Evolutionary conservation across 495 filamentous ascomycete species (phyloP).

Genomic region (Terfezia claveryi): DNA sequence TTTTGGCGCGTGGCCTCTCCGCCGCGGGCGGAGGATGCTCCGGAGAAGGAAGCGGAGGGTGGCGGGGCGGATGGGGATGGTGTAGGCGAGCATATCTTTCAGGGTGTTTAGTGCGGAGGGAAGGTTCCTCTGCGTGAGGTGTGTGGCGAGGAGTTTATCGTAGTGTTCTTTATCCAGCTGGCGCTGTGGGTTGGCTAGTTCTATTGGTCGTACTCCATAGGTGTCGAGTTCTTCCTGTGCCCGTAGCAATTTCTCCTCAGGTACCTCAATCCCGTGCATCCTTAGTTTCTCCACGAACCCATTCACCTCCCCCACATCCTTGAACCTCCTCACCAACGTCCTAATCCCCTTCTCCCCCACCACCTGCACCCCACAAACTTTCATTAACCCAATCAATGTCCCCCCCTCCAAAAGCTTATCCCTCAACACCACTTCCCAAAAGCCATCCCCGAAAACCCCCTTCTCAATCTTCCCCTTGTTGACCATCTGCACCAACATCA

Average conservation of each 20-base stretch:
- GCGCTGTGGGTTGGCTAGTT: neutral
- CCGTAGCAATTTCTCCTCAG: neutral
- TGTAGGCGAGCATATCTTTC: constrained; percentile 8
- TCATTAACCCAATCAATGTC: constrained; percentile 8
- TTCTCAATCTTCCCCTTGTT: constrained; percentile 2
- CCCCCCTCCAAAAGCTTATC: constrained; percentile 1
- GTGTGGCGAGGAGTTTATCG: constrained; percentile 8
- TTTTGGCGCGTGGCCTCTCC: constrained; percentile 3
- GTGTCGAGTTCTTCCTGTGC: neutral
- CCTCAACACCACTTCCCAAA: constrained; percentile 11
- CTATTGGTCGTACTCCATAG: constrained; percentile 2
- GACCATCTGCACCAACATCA: constrained; percentile 8
- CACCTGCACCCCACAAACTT: constrained; percentile 4
- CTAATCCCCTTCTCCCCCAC: constrained; percentile 10
- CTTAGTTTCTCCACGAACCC: constrained; percentile 8
- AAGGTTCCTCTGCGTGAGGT: constrained; percentile 3
- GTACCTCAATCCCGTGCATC: neutral
- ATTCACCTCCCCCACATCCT: constrained; percentile 5
- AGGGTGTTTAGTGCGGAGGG: constrained; percentile 4
- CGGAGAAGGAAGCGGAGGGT: constrained; percentile 7
- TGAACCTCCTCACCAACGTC: constrained; percentile 6
- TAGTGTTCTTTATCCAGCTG: constrained; percentile 3
- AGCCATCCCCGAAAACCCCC: constrained; percentile 10
- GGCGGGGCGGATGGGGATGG: constrained; percentile 4
- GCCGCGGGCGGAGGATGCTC: constrained; percentile 8